phyloP scores from a whole-genome alignment of 768 basidiomycete genomes.

The Boletus tomentosulus region DNA sequence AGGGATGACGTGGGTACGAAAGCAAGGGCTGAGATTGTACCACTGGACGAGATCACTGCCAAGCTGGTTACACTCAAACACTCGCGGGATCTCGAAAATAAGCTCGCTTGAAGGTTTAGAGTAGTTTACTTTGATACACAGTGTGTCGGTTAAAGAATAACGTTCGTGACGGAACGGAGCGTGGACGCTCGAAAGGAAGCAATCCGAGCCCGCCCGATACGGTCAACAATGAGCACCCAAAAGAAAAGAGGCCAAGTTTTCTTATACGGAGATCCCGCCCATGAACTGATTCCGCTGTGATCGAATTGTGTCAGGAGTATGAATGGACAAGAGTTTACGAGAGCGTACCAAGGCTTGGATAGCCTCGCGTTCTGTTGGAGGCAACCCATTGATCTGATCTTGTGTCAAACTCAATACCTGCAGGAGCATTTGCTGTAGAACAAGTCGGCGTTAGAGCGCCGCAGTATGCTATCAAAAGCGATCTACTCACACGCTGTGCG shows the following conservation, averaged over 20 bases:
- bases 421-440: slow-evolving; percentile 67
- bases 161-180: slow-evolving; percentile 1
- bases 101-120: slow-evolving; percentile 33
- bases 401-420: slow-evolving; percentile 80
- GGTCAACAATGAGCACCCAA: background rate
- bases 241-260: background rate
- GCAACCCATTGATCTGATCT: slow-evolving; percentile 79
- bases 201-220: background rate
- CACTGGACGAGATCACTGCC: slow-evolving; percentile 64
- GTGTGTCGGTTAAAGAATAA: background rate
- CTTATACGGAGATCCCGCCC: slow-evolving; percentile 29
- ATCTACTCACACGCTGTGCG: slow-evolving; percentile 42
- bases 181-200: background rate
- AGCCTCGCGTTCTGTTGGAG: slow-evolving; percentile 71
- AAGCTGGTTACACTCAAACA: slow-evolving; percentile 74
- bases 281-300: slow-evolving; percentile 34
- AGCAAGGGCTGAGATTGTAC: slow-evolving; percentile 67
- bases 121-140: slow-evolving; percentile 3
- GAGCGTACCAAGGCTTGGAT: slow-evolving; percentile 71
- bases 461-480: background rate
- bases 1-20: slow-evolving; percentile 91
- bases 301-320: background rate
- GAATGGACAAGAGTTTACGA: background rate
- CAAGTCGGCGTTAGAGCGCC: background rate
- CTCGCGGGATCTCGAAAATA: slow-evolving; percentile 49